These are phyloP conservation scores for Binderoboletus segoi DNA, from an alignment of 1,284 basidiomycete genomes.

Conservation along the genomic window DNA sequence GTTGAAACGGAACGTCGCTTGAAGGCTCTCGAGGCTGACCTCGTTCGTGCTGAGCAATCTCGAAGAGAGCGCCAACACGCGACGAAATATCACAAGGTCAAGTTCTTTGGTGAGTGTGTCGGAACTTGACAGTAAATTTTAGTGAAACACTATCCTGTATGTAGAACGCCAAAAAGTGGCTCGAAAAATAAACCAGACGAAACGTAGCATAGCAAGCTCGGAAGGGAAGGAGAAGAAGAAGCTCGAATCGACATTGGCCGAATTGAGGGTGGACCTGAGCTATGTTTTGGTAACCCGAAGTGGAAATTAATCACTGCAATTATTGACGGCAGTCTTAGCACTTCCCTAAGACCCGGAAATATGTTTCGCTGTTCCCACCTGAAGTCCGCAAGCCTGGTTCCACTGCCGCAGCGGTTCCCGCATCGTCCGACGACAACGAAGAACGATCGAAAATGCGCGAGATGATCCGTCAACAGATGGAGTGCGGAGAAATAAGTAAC, in stretches of 20 bases:
- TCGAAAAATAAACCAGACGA: conserved; percentile 69
- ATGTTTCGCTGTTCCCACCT: conserved; percentile 83
- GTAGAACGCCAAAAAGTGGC: conserved; percentile 80
- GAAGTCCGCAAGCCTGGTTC: conserved; percentile 49
- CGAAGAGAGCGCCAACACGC: conserved; percentile 75
- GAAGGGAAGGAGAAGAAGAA: conserved; percentile 42
- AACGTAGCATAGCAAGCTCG: conserved; percentile 48
- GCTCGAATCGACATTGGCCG: conserved; percentile 53
- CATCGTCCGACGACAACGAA: conserved; percentile 26
- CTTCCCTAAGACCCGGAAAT: conserved; percentile 82
- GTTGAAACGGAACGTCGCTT: conserved; percentile 77
- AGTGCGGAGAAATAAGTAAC: conserved; percentile 54
- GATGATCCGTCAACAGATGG: conserved; percentile 68
- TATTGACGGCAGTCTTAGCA: conserved; percentile 48
- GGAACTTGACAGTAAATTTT: background rate
- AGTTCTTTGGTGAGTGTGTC: conserved; percentile 77
- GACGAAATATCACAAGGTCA: conserved; percentile 80
- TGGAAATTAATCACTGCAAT: background rate
- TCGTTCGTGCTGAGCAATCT: conserved; percentile 59
- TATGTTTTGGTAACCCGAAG: conserved; percentile 69
- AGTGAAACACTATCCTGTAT: background rate
- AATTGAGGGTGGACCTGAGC: conserved; percentile 78
- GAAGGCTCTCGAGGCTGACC: conserved; percentile 74
- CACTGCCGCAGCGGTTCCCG: conserved; percentile 10
- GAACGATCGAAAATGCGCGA: conserved; percentile 63